Conservation (phyloP, 441 rosid species). For the Bocquillonia castaneifolia region DNA sequence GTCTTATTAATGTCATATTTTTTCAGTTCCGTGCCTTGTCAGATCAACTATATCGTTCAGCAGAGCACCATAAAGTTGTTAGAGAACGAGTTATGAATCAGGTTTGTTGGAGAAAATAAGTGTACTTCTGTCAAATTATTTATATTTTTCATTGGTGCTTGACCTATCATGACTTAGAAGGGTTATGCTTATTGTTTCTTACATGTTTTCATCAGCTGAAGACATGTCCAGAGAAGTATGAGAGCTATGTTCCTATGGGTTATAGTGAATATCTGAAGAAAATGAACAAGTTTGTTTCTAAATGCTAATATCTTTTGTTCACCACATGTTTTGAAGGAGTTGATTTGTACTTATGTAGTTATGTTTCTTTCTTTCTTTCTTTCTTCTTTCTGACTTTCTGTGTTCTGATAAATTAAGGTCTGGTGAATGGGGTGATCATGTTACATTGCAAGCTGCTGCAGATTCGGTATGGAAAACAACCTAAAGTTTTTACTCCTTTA, state of each 20-base stretch:
- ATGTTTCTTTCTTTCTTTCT: background rate
- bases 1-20: conserved; percentile 26
- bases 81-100: conserved; percentile 67
- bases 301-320: background rate
- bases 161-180: conserved; percentile 1
- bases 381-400: background rate
- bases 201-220: conserved; percentile 52
- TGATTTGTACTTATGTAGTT: conserved; percentile 1
- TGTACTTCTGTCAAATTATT: background rate
- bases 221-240: conserved; percentile 46
- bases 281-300: conserved; percentile 53
- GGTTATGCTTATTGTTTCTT: background rate
- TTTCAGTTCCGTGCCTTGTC: conserved; percentile 83
- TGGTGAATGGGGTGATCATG: conserved; percentile 97
- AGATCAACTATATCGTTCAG: conserved; percentile 81
- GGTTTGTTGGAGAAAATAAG: conserved; percentile 35
- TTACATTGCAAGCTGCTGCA: conserved; percentile 90
- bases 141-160: conserved; percentile 1
- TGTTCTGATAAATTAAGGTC: conserved; percentile 39
- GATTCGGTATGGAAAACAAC: conserved; percentile 44
- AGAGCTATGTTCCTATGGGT: conserved; percentile 71
- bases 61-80: conserved; percentile 68
- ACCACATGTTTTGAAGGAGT: background rate
- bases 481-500: background rate
- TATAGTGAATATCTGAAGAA: conserved; percentile 58